phyloP scores from a whole-genome alignment of 2,329 filamentous ascomycete genomes.

The Samsoniella hepiali region DNA sequence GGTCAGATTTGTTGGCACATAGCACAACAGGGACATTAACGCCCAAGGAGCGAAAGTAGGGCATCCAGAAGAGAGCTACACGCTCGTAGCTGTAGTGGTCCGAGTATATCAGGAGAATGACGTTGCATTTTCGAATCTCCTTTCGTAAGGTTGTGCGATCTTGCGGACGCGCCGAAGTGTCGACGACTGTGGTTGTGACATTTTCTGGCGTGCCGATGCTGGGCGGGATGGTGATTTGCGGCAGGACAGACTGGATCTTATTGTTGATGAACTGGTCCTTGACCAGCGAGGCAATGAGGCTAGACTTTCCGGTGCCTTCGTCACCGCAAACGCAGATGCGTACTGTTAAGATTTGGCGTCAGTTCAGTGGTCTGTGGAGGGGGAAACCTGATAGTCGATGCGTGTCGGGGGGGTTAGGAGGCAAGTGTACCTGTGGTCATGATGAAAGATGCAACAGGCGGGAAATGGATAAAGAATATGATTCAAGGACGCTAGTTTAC shows the following conservation, averaged over 20 bases:
- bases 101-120: constrained; percentile 93
- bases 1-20: constrained; percentile 96
- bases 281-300: constrained; percentile 89
- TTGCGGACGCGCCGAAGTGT: constrained; percentile 92
- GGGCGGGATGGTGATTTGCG: constrained; percentile 91
- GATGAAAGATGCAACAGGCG: constrained; percentile 5
- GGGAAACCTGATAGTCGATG: neutral
- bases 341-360: constrained; percentile 45
- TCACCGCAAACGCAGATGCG: constrained; percentile 96
- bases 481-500: neutral
- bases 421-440: constrained; percentile 29
- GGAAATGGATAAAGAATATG: neutral
- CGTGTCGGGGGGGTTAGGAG: neutral
- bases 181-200: constrained; percentile 95
- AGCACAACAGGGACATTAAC: constrained; percentile 97
- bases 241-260: constrained; percentile 92
- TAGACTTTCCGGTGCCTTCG: constrained; percentile 91
- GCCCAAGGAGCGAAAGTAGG: constrained; percentile 94
- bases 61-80: constrained; percentile 97
- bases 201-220: constrained; percentile 92
- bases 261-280: constrained; percentile 95
- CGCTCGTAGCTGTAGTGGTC: constrained; percentile 99
- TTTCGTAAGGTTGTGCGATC: constrained; percentile 86
- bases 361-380: neutral
- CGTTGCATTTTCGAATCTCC: constrained; percentile 94